Percentiles rank a stretch among this genome's conserved stretches.
phyloP scores from a whole-genome alignment of 1,139 yeast species.

The Zygosaccharomyces sapae region DNA sequence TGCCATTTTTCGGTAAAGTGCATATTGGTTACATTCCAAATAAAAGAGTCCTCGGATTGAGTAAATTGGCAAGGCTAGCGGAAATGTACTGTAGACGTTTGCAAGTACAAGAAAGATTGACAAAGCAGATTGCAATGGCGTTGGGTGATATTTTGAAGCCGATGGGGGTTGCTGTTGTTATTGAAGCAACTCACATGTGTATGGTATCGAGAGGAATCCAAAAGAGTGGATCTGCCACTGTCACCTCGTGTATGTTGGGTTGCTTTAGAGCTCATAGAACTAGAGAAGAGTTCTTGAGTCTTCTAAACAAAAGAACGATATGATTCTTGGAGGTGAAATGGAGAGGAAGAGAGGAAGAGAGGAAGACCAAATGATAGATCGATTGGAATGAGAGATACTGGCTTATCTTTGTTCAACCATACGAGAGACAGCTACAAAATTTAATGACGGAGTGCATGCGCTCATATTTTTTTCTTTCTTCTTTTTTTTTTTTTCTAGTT shows the following conservation, averaged over 20 bases:
- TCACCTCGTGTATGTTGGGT: conserved; percentile 98
- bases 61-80: conserved; percentile 90
- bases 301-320: conserved; percentile 52
- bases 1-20: conserved; percentile 94
- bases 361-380: neutral
- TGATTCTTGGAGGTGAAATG: conserved; percentile 3
- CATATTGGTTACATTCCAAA: conserved; percentile 97
- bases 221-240: conserved; percentile 88
- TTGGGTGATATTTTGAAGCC: conserved; percentile 86
- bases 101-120: conserved; percentile 94
- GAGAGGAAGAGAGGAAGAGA: neutral
- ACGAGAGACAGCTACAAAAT: conserved; percentile 7
- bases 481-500: neutral
- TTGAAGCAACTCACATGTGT: conserved; percentile 98
- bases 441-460: neutral
- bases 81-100: conserved; percentile 94
- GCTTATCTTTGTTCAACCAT: conserved; percentile 15
- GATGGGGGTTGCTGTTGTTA: conserved; percentile 95
- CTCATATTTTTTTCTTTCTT: conserved; percentile 3
- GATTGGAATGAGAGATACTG: conserved; percentile 10
- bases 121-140: conserved; percentile 97
- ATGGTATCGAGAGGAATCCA: conserved; percentile 98
- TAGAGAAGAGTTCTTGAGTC: conserved; percentile 89
- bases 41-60: conserved; percentile 87
- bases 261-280: conserved; percentile 93